Conservation (phyloP, 495 filamentous ascomycete genomes). For the Corynascus novoguineensis region DNA sequence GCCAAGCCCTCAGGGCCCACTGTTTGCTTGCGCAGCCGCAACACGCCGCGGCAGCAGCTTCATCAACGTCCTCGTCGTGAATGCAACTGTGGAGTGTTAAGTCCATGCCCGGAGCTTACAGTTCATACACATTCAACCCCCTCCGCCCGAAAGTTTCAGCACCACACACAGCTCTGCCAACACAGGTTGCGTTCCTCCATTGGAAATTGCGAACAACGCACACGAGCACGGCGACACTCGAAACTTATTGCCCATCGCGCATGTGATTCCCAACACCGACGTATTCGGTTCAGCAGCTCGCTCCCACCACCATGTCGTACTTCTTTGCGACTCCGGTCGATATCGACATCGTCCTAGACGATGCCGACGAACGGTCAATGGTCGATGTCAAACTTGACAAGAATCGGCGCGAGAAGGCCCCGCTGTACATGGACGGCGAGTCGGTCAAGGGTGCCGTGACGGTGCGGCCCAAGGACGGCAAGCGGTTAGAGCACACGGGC, state of each 20-base stretch:
- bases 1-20: background rate
- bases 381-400: conserved; percentile 98
- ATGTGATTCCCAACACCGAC: background rate
- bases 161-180: background rate
- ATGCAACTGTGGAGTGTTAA: too few relatives aligned
- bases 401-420: conserved; percentile 90
- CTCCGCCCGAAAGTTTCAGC: background rate
- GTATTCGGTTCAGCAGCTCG: background rate
- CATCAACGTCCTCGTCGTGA: too few relatives aligned
- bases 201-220: background rate
- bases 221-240: background rate
- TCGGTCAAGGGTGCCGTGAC: conserved; percentile 94
- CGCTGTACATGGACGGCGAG: conserved; percentile 96
- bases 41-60: background rate
- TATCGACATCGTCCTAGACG: conserved; percentile 96
- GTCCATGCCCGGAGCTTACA: background rate
- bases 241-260: background rate
- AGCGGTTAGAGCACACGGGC: conserved; percentile 93
- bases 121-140: background rate
- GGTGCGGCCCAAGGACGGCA: conserved; percentile 95
- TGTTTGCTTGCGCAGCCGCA: conserved; percentile 9
- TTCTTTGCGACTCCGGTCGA: conserved; percentile 98
- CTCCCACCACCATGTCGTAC: conserved; percentile 68
- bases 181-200: background rate
- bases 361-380: conserved; percentile 85